Base-by-base conservation (phyloP, 805 yeast genomes). In the Lachancea sp. region DNA sequence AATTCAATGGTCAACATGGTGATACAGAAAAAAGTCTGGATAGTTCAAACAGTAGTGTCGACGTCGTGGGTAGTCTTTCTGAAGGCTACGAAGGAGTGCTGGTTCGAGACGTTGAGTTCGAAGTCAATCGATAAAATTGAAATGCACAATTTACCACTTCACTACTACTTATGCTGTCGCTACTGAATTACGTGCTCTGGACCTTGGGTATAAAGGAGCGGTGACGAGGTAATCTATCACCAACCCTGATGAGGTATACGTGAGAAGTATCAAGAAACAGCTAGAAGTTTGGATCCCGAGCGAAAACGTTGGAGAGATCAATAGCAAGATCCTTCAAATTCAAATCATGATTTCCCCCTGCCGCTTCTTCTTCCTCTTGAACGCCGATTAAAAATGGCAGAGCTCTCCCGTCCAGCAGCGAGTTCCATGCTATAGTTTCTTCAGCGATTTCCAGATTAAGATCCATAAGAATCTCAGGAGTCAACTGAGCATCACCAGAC, bases 51-150 rank as follows among this genome's bases (percentile, higher is more conserved):
- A 63, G 68, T 7, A 77, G 81, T 52, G 80, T 83, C 6, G 66
- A 69, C 11, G 65, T 81, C 0, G 54, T 68, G 7, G 87, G 87
- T 0, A 67, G 74, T 27, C 62, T 84, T 38, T 80, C 85, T 0
- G 77, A 77, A 59, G 87, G 83, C 0, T 61, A 65, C 7, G 90
- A 84, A 59, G 90, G 89, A 3, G 67, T 82, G 0, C 56, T 85
- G 32, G 59, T 78, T 25, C 67, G 85, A 36, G 87, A 82, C 39
- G 72, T 82, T 10, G 77, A 75, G 2, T 43, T 78, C 38, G 51
- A 55, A 37, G 54, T 62, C 11, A 19, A 32, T 32, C 17, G 35
- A 11, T 15, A 32, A 32, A 3, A 11, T 22, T 22, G 25, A 9
- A 15, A 30, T 38, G 15, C n/a, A 12, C 25, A 29, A 36, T 36